These are phyloP conservation scores for Volvox reticuliferus DNA, from an alignment of 139 green algal species.

Conservation along the genomic window DNA sequence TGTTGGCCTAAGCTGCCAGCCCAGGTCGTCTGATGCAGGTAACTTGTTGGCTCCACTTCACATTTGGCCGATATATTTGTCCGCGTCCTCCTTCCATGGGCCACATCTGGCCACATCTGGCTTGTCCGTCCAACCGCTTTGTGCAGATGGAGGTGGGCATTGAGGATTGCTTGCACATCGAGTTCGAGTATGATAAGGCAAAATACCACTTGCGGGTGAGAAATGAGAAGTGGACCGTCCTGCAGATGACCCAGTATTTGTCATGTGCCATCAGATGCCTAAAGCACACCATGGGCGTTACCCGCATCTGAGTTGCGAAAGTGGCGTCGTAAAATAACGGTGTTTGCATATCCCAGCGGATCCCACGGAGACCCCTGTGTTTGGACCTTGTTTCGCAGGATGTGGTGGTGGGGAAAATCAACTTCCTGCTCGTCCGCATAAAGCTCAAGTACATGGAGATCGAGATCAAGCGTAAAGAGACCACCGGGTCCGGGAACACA, in stretches of 20 bases:
- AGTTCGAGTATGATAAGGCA: slow-evolving; percentile 98
- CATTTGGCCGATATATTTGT: too few species aligned
- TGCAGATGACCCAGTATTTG: too few species aligned
- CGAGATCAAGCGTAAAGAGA: slow-evolving; percentile 96
- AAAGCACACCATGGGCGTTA: too few species aligned
- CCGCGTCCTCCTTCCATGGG: too few species aligned
- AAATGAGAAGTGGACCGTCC: too few species aligned
- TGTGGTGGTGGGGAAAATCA: slow-evolving; percentile 96
- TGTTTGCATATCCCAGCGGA: too few species aligned
- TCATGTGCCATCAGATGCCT: too few species aligned
- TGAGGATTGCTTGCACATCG: slow-evolving; percentile 99
- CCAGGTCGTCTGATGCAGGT: background rate
- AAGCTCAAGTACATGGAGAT: slow-evolving; percentile 99
- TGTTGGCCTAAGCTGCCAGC: background rate
- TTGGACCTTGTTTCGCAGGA: slow-evolving; percentile 65
- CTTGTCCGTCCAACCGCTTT: too few species aligned
- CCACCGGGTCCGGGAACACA: slow-evolving; percentile 81
- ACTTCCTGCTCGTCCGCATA: slow-evolving; percentile 99
- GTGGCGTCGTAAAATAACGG: too few species aligned
- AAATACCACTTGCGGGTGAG: slow-evolving; percentile 86
- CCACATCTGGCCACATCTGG: too few species aligned
- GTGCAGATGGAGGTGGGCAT: slow-evolving; percentile 98
- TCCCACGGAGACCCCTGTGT: background rate
- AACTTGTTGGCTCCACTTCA: too few species aligned
- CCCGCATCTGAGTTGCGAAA: too few species aligned